These are phyloP conservation scores for Hypoxylon sp. DNA, from an alignment of 2,329 filamentous ascomycete species.

Conservation along the genomic window DNA sequence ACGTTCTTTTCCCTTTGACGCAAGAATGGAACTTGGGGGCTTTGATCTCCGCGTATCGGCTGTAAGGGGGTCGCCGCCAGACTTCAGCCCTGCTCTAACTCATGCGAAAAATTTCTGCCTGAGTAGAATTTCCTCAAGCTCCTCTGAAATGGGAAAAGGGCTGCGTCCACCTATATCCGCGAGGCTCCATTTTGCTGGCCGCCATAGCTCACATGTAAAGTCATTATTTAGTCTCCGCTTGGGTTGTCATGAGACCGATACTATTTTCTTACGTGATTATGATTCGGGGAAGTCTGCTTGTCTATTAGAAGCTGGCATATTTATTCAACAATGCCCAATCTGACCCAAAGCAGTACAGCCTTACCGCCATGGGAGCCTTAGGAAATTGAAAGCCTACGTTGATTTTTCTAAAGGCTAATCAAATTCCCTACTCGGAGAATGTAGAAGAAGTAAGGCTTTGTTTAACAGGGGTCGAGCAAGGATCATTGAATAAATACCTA, in stretches of 20 bases:
- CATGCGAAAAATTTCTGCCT: background rate
- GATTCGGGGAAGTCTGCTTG: background rate
- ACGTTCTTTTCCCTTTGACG: background rate
- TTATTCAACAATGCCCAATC: constrained; percentile 9
- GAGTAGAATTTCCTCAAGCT: background rate
- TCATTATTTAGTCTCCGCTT: background rate
- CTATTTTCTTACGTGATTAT: constrained; percentile 18
- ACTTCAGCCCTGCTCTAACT: background rate
- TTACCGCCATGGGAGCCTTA: background rate
- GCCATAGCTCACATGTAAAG: background rate
- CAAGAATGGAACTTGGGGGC: background rate
- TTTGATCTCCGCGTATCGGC: background rate
- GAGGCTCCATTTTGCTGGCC: background rate
- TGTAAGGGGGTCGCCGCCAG: background rate
- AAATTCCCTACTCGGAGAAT: background rate
- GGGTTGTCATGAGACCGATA: constrained; percentile 14
- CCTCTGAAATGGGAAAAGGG: background rate
- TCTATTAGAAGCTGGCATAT: constrained; percentile 15
- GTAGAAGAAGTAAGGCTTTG: background rate
- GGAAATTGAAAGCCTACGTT: background rate
- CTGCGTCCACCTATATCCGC: background rate
- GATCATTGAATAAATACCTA: background rate
- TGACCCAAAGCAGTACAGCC: constrained; percentile 13
- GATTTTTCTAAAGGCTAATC: background rate
- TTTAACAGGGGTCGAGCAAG: constrained; percentile 8